A percentile compares a stretch with the other conserved stretches of the same genome.
Evolutionary conservation across 225 moss, liverwort and hornwort species (phyloP).

Genomic region (Sphagnum tenellum): DNA sequence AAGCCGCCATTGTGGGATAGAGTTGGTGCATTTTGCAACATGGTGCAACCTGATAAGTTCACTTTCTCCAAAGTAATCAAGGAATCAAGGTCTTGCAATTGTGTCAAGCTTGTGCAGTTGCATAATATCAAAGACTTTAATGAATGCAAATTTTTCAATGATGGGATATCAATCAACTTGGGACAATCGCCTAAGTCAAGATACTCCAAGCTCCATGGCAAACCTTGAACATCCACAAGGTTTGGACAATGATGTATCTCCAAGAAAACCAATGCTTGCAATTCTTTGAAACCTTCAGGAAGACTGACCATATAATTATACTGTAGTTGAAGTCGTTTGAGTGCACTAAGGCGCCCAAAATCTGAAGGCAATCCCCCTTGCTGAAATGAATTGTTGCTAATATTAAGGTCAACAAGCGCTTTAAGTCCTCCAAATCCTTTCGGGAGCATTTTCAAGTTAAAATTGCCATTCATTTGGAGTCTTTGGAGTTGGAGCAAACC

Average conservation of each 20-base stretch:
- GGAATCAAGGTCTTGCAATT: conserved; percentile 1
- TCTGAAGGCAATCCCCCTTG: too few relatives aligned
- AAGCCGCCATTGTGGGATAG: not conserved
- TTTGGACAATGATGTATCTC: not conserved
- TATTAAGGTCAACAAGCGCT: too few relatives aligned
- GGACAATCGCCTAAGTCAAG: conserved; percentile 6
- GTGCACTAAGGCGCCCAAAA: too few relatives aligned
- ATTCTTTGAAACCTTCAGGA: too few relatives aligned
- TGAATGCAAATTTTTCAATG: not conserved
- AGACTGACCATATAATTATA: too few relatives aligned
- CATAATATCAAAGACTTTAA: conserved; percentile 7
- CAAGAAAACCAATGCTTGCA: not conserved
- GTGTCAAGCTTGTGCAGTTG: conserved; percentile 9
- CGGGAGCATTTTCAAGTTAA: too few relatives aligned
- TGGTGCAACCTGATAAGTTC: conserved; percentile 5
- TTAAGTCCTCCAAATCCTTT: too few relatives aligned
- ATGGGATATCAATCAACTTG: conserved; percentile 1
- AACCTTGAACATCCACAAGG: conserved; percentile 3
- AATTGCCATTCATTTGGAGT: too few relatives aligned
- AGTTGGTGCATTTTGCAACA: not conserved
- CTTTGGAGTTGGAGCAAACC: not conserved
- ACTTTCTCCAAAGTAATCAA: conserved; percentile 12
- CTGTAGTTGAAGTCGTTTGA: too few relatives aligned
- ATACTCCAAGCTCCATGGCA: conserved; percentile 9
- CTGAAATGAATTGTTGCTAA: too few relatives aligned